Evolutionary conservation across 2,329 filamentous ascomycete genomes (phyloP).

Genomic region (Exophiala sideris): DNA sequence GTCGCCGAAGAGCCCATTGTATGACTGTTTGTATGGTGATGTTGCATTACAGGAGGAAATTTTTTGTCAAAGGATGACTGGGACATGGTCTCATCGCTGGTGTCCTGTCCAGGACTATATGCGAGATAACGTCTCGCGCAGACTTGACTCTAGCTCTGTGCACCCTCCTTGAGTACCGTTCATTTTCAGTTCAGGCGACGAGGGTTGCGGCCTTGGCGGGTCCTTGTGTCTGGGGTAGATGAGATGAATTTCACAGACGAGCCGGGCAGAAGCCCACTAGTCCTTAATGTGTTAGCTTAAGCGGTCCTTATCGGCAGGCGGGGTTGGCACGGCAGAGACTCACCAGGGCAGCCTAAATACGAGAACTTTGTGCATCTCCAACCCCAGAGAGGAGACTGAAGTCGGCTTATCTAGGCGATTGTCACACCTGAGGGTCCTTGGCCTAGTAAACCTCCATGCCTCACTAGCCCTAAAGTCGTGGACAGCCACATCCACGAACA

Average conservation of each 20-base stretch:
- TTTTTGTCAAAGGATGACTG: conserved; percentile 1
- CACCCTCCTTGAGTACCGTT: not conserved
- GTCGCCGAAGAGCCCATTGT: conserved; percentile 8
- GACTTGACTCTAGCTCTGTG: not conserved
- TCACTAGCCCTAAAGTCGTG: not conserved
- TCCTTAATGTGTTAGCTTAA: conserved; percentile 14
- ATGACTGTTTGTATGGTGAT: not conserved
- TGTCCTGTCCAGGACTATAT: conserved; percentile 7
- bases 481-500: not conserved
- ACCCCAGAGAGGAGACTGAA: not conserved
- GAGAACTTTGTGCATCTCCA: not conserved
- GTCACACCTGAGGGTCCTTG: not conserved
- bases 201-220: not conserved
- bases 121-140: not conserved
- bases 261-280: conserved; percentile 1
- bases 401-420: conserved; percentile 5
- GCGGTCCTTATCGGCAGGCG: conserved; percentile 5
- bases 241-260: not conserved
- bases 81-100: conserved; percentile 3
- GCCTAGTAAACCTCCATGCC: not conserved
- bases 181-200: not conserved
- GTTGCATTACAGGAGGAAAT: not conserved
- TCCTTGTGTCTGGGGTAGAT: not conserved
- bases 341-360: not conserved
- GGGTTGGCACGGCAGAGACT: not conserved